phyloP scores from a whole-genome alignment of 805 yeast species.

The Saccharomycopsis schoenii region DNA sequence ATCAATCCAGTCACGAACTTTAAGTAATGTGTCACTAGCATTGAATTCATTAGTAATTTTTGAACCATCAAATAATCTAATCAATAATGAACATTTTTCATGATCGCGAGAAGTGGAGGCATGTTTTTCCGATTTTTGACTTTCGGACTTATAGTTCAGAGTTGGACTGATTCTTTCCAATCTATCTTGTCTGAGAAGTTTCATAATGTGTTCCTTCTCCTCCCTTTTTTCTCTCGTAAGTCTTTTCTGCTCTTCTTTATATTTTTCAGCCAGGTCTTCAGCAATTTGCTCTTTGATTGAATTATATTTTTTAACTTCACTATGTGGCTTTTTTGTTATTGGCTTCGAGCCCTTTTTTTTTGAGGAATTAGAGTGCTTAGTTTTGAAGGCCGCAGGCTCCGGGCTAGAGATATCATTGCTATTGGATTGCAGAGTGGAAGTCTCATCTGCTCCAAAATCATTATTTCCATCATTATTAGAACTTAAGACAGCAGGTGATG shows the following conservation, averaged over 20 bases:
- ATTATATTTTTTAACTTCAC: conserved; percentile 10
- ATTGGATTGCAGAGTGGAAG: not conserved
- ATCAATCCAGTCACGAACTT: conserved; percentile 56
- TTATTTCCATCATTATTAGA: not conserved
- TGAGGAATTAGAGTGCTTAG: not conserved
- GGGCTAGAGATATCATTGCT: not conserved
- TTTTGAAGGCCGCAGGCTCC: not conserved
- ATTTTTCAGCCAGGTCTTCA: conserved; percentile 29
- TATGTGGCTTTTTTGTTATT: conserved; percentile 5
- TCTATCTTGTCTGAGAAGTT: conserved; percentile 43
- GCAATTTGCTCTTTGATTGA: conserved; percentile 34
- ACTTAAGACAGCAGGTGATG: not conserved
- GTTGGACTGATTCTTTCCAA: conserved; percentile 31
- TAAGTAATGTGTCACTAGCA: conserved; percentile 35
- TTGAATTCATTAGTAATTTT: conserved; percentile 43
- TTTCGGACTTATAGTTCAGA: not conserved
- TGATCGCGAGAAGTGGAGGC: not conserved
- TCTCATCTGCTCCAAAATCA: not conserved
- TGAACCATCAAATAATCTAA: conserved; percentile 60
- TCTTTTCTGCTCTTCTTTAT: conserved; percentile 30
- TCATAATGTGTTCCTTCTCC: conserved; percentile 48
- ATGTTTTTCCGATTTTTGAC: not conserved
- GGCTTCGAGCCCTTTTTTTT: not conserved
- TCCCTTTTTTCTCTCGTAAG: conserved; percentile 31
- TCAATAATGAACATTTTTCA: conserved; percentile 30